phyloP scores from a whole-genome alignment of 1,284 basidiomycete species.

The Ustilago shanxiensis region DNA sequence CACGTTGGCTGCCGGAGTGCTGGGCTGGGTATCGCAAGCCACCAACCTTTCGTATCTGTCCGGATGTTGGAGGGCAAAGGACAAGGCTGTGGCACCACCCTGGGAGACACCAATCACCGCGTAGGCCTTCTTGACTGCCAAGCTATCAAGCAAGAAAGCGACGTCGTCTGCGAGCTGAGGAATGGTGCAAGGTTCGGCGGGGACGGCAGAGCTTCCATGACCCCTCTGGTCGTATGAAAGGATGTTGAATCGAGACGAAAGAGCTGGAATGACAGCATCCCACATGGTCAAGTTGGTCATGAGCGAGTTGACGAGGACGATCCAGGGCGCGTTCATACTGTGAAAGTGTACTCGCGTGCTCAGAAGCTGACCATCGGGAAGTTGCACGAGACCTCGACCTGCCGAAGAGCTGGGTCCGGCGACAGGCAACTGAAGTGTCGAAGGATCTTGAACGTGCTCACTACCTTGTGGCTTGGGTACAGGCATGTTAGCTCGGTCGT shows the following conservation, averaged over 20 bases:
- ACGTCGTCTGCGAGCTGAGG: conserved; percentile 71
- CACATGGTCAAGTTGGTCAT: conserved; percentile 72
- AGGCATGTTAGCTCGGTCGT: conserved; percentile 66
- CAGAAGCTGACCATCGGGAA: conserved; percentile 53
- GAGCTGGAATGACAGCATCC: conserved; percentile 68
- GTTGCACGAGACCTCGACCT: conserved; percentile 53
- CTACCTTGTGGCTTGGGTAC: conserved; percentile 65
- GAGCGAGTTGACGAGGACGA: conserved; percentile 72
- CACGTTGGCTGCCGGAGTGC: conserved; percentile 70
- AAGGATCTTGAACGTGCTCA: conserved; percentile 48
- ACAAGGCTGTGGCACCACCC: conserved; percentile 72
- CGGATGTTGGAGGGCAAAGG: conserved; percentile 70
- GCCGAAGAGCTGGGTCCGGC: conserved; percentile 46
- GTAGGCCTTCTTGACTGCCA: conserved; percentile 63
- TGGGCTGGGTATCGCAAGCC: conserved; percentile 72
- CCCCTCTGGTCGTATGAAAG: conserved; percentile 72
- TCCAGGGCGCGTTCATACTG: conserved; percentile 64
- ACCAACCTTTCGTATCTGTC: conserved; percentile 66
- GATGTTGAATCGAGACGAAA: conserved; percentile 70
- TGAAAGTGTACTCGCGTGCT: conserved; percentile 60
- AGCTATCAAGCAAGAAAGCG: conserved; percentile 68
- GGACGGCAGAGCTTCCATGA: conserved; percentile 69
- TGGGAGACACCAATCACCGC: conserved; percentile 72
- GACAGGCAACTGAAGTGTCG: conserved; percentile 13
- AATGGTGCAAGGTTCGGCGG: conserved; percentile 68